Evolutionary conservation across 805 yeast species (phyloP), one percentile per base, ranked within the genome.

Genomic region (Torulaspora delbrueckii): DNA sequence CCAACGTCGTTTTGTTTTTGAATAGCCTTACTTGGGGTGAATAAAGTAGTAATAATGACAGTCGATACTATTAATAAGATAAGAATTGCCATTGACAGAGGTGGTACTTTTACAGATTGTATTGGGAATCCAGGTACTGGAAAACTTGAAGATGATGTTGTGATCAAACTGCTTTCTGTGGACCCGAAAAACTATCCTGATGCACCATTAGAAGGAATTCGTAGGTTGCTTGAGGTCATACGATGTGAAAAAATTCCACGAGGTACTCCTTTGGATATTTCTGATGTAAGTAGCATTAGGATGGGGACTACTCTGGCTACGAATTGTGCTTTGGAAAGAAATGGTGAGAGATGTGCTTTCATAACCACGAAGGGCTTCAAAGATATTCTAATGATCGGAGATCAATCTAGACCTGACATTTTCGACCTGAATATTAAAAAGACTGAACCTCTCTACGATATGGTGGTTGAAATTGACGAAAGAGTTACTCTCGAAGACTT

Each of bases 241-340:
- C 75, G 79, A 1, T 75, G 77, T 1, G 63, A 60, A 5, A 40
- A 59, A 8, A 84, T 86, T 41, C 82, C 89, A 3, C 72, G 86
- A 41, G 77, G 78, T 7, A 63, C 64, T 30, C 80, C 78, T 3
- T 65, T 89, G 48, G 87, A 83, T 47, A 74, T 86, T 1, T 73
- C 80, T 3, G 66, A 67, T 2, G 84, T 88, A 31, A 80, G 78
- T 43, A 76, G 82, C 35, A 79, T 89, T 39, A 72, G 96, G 45
- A 82, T 90, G 85, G 97, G 97, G 2, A 89, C 97, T 3, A 90
- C 97, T 0, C 93, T 89, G 8, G 98, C 99, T 1, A 91, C 98
- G 6, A 91, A 91, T 67, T 96, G 98, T 1, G 74, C 93, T 27
- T 72, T 91, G 48, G 98, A 91, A 60, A 75, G 98, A 51, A 89